Base-by-base conservation (phyloP, 768 basidiomycete genomes). In the Russula griseocarnosa region DNA sequence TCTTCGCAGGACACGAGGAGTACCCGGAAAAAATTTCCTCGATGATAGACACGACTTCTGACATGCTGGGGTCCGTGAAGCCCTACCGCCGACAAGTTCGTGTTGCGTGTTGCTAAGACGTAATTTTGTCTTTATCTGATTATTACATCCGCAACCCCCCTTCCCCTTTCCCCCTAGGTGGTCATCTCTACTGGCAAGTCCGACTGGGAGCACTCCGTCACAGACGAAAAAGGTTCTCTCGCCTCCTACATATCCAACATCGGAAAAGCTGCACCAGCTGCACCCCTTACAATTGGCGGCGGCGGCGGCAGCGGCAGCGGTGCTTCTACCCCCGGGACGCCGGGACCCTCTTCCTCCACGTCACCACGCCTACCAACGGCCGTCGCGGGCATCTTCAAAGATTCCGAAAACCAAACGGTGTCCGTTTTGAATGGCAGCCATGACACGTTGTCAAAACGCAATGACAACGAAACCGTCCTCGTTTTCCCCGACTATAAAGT, bases 401-500 rank as follows among this genome's bases (percentile, higher is more conserved):
- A 84, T 34, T 72, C 82, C 20, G 81, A 85, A 63, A 78, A 83
- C 24, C 79, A 74, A 14, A 79, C 79, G 47, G 78, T 91, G 50
- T 84, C 89, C 3, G 83, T 96, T 40, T 79, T 94, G 51, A 96
- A 96, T 70, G 92, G 91, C 28, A 94, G 88, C 70, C 88, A 93
- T 70, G 79, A 79, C 61, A 85, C 89, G 8, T 75, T 93, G 55
- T 86, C 83, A n/a, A 81, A 86, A 58, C 79, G 86, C 61, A 72
- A 81, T 40, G 78, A 83, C 55, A 77, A 79, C 57, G 88, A 95
- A 68, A 89, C 90, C 0, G 90, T 95, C 20, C 79, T 99, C 49
- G 83, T 98, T 2, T 85, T 99, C 69, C 96, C 96, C 7, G 96
- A 99, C 75, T 98, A 87, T 78, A 93, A 86, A 68, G 80, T 94